phyloP scores from a whole-genome alignment of 179 eudicot species.

The Nepenthes alata region DNA sequence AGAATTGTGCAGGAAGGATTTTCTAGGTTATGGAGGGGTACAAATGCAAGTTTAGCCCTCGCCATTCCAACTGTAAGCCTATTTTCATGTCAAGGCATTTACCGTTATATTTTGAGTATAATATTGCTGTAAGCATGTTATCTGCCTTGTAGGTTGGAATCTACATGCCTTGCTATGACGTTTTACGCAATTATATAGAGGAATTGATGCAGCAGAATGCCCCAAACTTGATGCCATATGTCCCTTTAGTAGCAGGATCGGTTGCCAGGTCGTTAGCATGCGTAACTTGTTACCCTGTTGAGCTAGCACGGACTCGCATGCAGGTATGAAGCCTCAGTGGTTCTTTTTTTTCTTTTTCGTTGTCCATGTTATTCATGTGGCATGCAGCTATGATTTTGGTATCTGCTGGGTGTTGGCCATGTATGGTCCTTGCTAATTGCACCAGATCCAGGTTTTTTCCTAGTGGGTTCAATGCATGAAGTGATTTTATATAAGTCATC shows the following conservation, averaged over 20 bases:
- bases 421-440: too few species aligned
- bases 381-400: too few species aligned
- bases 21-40: conserved; percentile 80
- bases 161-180: conserved; percentile 67
- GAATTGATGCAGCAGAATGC: conserved; percentile 31
- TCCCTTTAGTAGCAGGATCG: conserved; percentile 76
- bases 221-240: conserved; percentile 46
- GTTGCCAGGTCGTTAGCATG: conserved; percentile 74
- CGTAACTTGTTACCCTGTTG: conserved; percentile 77
- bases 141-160: conserved; percentile 52
- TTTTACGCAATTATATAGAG: conserved; percentile 56
- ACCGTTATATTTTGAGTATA: not conserved
- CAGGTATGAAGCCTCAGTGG: conserved; percentile 33
- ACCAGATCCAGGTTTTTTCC: too few species aligned
- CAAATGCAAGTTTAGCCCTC: conserved; percentile 81
- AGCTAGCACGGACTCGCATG: conserved; percentile 89
- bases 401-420: too few species aligned
- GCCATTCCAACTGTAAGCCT: conserved; percentile 72
- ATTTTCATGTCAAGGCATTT: conserved; percentile 7
- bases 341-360: too few species aligned
- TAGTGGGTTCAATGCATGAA: too few species aligned
- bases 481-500: too few species aligned
- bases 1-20: conserved; percentile 72
- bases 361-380: too few species aligned
- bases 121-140: not conserved